Percentiles rank a stretch among this genome's conserved stretches.
Conservation (phyloP, 345 rosid genomes). For the Syzygium grande region DNA sequence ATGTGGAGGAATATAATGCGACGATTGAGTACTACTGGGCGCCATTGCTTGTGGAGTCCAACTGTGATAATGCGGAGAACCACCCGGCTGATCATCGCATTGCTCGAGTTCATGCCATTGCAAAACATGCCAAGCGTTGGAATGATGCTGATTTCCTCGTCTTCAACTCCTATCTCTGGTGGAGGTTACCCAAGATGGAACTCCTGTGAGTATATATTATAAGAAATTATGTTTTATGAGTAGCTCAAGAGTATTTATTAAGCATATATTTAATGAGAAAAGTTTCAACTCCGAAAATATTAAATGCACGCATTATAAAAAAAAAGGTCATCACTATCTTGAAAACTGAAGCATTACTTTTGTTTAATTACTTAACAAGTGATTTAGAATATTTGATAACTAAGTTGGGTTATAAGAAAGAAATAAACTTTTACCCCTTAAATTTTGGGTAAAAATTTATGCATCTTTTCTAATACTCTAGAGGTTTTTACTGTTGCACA, state of each 20-base stretch:
- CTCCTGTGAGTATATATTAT: background rate
- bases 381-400: background rate
- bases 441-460: background rate
- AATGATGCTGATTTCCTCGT: constrained; percentile 58
- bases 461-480: background rate
- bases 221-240: background rate
- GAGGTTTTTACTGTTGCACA: background rate
- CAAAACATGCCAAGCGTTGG: constrained; percentile 76
- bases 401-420: background rate
- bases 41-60: constrained; percentile 86
- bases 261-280: background rate
- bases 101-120: constrained; percentile 66
- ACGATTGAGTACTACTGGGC: constrained; percentile 92
- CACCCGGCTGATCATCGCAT: constrained; percentile 55
- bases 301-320: background rate
- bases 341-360: background rate
- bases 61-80: constrained; percentile 66
- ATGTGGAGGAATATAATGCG: constrained; percentile 70
- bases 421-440: background rate
- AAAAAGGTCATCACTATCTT: background rate
- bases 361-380: background rate
- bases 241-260: background rate
- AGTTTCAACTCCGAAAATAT: background rate
- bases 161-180: constrained; percentile 83
- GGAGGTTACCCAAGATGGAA: constrained; percentile 28